These are phyloP conservation scores for Aspergillus pseudoglaucus DNA, from an alignment of 2,329 filamentous ascomycete species.

Conservation along the genomic window DNA sequence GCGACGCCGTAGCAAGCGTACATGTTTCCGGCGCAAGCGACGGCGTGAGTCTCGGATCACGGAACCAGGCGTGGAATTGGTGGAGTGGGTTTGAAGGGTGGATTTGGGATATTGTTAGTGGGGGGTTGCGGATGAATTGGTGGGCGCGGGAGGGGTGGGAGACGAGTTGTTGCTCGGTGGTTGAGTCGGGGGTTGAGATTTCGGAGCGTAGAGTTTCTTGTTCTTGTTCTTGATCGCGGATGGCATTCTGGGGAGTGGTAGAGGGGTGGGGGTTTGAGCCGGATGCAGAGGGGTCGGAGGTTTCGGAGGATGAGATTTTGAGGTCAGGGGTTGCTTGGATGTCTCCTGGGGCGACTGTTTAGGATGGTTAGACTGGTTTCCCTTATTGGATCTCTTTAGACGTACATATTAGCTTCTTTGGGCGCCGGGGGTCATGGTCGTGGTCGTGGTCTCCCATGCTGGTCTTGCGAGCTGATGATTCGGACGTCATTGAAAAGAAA, in stretches of 20 bases:
- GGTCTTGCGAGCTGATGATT: neutral
- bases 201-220: conserved; percentile 23
- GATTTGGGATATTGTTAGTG: conserved; percentile 35
- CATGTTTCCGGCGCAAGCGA: conserved; percentile 81
- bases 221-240: neutral
- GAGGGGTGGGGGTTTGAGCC: conserved; percentile 1
- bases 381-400: neutral
- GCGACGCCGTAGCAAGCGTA: conserved; percentile 72
- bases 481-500: conserved; percentile 1
- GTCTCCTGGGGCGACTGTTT: conserved; percentile 38
- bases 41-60: conserved; percentile 54
- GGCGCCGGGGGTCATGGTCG: conserved; percentile 19
- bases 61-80: conserved; percentile 91
- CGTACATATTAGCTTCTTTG: conserved; percentile 39
- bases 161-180: conserved; percentile 27
- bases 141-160: conserved; percentile 36
- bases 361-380: neutral
- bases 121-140: conserved; percentile 38
- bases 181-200: conserved; percentile 31
- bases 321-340: conserved; percentile 20
- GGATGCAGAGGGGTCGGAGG: conserved; percentile 8
- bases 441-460: conserved; percentile 2
- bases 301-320: conserved; percentile 10
- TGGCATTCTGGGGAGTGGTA: neutral
- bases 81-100: conserved; percentile 54